Conservation (phyloP, 257 asterid species). For the Scutellaria baicalensis region DNA sequence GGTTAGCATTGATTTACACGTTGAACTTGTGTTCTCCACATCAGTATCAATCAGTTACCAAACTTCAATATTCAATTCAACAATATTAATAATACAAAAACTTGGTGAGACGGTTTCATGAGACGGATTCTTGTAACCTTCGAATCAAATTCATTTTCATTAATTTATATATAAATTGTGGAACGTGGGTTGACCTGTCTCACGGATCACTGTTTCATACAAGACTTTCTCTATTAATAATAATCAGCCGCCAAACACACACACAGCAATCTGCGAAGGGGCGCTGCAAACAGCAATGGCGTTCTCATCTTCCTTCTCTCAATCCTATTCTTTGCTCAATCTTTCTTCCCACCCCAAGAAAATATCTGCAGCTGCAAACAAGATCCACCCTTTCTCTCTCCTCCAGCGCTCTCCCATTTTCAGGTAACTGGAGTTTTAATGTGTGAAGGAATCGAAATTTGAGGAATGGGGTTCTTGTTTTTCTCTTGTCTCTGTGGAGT, state of each 20-base stretch:
- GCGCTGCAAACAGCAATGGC: constrained; percentile 37
- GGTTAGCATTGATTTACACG: too few species aligned
- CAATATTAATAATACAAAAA: too few species aligned
- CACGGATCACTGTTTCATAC: background rate
- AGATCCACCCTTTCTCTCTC: constrained; percentile 40
- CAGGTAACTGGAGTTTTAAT: constrained; percentile 25
- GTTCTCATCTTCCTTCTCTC: constrained; percentile 33
- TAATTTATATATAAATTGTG: too few species aligned
- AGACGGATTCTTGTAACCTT: too few species aligned
- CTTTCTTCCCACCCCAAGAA: constrained; percentile 25
- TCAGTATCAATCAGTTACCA: too few species aligned
- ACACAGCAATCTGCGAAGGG: background rate
- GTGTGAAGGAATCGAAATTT: background rate
- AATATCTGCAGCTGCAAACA: constrained; percentile 13
- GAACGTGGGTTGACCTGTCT: too few species aligned
- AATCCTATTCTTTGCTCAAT: constrained; percentile 23
- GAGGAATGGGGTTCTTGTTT: background rate
- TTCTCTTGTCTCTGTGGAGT: background rate
- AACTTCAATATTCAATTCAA: too few species aligned
- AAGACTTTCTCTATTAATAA: background rate
- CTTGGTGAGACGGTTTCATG: too few species aligned
- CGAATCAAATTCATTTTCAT: too few species aligned
- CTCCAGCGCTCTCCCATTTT: constrained; percentile 31
- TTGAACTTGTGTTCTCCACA: too few species aligned
- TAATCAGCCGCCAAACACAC: constrained; percentile 20